A percentile compares a stretch with the other conserved stretches of the same genome.
These are phyloP conservation scores for Phaeodactylum tricornutum DNA, from an alignment of 108 stramenopile species.

Conservation along the genomic window DNA sequence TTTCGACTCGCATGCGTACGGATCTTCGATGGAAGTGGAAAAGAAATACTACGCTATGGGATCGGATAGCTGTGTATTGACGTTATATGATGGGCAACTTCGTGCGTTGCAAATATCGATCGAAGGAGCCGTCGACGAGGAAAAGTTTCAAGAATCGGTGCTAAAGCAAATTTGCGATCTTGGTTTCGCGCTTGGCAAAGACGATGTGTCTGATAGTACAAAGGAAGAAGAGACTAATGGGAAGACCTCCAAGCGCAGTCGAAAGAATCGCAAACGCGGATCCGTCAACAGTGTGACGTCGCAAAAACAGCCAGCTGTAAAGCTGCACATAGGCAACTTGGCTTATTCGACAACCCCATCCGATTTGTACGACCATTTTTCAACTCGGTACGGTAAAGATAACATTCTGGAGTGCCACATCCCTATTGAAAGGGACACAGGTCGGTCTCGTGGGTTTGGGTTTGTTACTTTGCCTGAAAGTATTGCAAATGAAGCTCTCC, in stretches of 20 bases:
- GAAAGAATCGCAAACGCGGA: slow-evolving; percentile 7
- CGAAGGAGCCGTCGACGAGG: slow-evolving; percentile 35
- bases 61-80: slow-evolving; percentile 71
- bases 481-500: slow-evolving; percentile 43
- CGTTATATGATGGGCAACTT: slow-evolving; percentile 76
- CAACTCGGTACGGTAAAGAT: slow-evolving; percentile 53
- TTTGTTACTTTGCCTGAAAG: slow-evolving; percentile 76
- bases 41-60: slow-evolving; percentile 68
- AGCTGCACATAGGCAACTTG: slow-evolving; percentile 83
- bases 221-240: slow-evolving; percentile 2
- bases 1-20: slow-evolving; percentile 69
- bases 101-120: slow-evolving; percentile 57
- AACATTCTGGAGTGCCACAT: slow-evolving; percentile 83
- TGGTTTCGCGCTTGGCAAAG: slow-evolving; percentile 27
- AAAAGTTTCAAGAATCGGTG: slow-evolving; percentile 40
- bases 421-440: slow-evolving; percentile 72
- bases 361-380: slow-evolving; percentile 70
- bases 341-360: slow-evolving; percentile 64
- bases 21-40: slow-evolving; percentile 74
- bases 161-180: slow-evolving; percentile 49
- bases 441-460: slow-evolving; percentile 77
- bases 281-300: slow-evolving; percentile 3
- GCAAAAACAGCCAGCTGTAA: slow-evolving; percentile 55
- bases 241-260: neutral
- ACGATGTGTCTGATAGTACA: slow-evolving; percentile 6